Evolutionary conservation across 129 eudicot genomes (phyloP), one percentile per base, ranked within the genome.

Genomic region (Scalesia atractyloides): DNA sequence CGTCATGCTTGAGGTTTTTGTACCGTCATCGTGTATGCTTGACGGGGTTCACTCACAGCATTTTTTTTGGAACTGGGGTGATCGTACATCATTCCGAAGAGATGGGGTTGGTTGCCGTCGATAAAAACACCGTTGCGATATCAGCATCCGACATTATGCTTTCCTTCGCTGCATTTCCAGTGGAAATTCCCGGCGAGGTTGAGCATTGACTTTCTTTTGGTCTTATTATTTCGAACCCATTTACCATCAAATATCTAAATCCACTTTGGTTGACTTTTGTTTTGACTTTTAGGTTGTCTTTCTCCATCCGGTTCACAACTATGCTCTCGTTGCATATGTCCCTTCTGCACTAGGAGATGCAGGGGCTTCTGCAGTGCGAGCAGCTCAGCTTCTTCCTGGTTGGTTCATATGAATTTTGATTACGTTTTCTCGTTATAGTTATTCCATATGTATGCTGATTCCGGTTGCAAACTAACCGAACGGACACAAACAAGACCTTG

Each of bases 31-130:
- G 44, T 89, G 96, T 79, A 89, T 93, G 98, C 82, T 89, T 69
- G 98, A 93, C 81, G 98, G 98, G 67, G 96, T 89, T 60, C 98
- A 93, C 83, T 86, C 97, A 2, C 98, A 93, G 81, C 96, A 93
- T 82, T 93, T 87, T 87, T 78, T 93, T 89, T 49, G 98, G 98
- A 68, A 93, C 96, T 13, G 98, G 96, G 57, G 87, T 93, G 18
- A 84, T 93, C 81, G 76, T 93, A 77, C 82, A 89, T 83, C 98
- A 93, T 81, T 93, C 98, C n/a, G 79, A 80, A 64, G 82, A 81
- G 57, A 87, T 93, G 90, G 98, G 98, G 61, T 62, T 93, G 57
- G 92, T 86, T 80, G 98, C 79, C 8, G 96, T 93, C 24, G 98
- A 93, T 80, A 93, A 88, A 81, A 89, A 89, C 77, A 93, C 98